Percentiles rank a stretch among this genome's conserved stretches.
phyloP scores from a whole-genome alignment of 179 eudicot genomes.

The Patellifolia procumbens region DNA sequence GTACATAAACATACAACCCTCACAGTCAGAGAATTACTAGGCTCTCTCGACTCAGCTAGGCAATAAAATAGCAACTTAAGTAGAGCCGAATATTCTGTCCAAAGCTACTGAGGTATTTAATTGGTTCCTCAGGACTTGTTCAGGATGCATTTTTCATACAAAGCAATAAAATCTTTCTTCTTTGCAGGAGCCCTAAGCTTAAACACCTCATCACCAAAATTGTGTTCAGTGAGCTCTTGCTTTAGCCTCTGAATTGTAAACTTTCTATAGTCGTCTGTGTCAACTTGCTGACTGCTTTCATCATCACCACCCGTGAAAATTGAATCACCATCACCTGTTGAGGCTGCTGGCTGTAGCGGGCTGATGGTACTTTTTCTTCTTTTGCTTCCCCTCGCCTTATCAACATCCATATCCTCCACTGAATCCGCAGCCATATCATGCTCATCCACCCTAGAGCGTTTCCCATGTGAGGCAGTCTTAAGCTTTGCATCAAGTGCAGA shows the following conservation, averaged over 20 bases:
- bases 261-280: slow-evolving; percentile 61
- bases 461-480: slow-evolving; percentile 71
- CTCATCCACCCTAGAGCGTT: slow-evolving; percentile 70
- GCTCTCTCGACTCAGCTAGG: neutral
- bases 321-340: slow-evolving; percentile 74
- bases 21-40: neutral
- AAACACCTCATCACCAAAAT: slow-evolving; percentile 82
- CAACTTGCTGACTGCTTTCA: slow-evolving; percentile 54
- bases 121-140: slow-evolving; percentile 43
- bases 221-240: slow-evolving; percentile 71
- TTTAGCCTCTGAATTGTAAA: slow-evolving; percentile 73
- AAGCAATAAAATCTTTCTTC: slow-evolving; percentile 82
- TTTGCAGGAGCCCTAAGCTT: slow-evolving; percentile 62
- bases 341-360: slow-evolving; percentile 40
- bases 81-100: neutral
- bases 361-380: slow-evolving; percentile 64
- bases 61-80: neutral
- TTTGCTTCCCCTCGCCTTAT: slow-evolving; percentile 53
- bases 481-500: slow-evolving; percentile 73
- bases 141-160: slow-evolving; percentile 74
- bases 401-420: slow-evolving; percentile 49
- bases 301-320: slow-evolving; percentile 62
- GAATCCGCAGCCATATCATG: slow-evolving; percentile 66
- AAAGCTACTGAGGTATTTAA: neutral
- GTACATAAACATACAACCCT: slow-evolving; percentile 6